Evolutionary conservation across 768 basidiomycete genomes (phyloP), one percentile per base, ranked within the genome.

Genomic region (Asterophora parasitica): DNA sequence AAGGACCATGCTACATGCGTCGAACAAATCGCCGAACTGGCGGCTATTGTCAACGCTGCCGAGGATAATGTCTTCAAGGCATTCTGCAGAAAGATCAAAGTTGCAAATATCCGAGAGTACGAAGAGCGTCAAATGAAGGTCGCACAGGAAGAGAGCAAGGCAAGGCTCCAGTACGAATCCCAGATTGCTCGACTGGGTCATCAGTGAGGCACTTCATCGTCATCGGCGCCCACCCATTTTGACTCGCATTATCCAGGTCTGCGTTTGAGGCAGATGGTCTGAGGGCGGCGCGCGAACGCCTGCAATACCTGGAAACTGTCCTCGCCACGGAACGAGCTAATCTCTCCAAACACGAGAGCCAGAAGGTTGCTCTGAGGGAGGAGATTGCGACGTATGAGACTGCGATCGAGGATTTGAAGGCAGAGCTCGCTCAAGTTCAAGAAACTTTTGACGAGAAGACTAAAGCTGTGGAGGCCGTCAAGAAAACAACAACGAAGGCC

Each of bases 121-220:
- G 95, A 98, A 65, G 88, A 92, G 61, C 81, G 87, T 16, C 92
- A 95, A 59, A 72, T 97, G 26, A 88, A 85, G 63, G 79, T 89
- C 17, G 91, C 89, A 0, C 85, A 92, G 64, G 88, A 89, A 57
- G 92, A 92, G 64, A 88, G 81, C 59, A 89, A 88, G 56, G 88
- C 88, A 7, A 71, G 89, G 48, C 67, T 93, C 54, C 77, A 85
- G 39, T 95, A 82, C 55, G 85, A 92, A 54, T 88, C 83, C 4
- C 92, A 94, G 62, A 87, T 94, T 50, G 85, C 87, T 0, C 77
- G 94, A 7, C 69, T 97, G 48, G 82, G 77, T 2, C 89, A 94
- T 66, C 88, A 91, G 93, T 92, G 62, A 46, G 82, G 41, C 15
- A 23, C 23, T 23, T 23, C 67, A 34, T 28, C 53, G 26, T 30